Evolutionary conservation across 2,329 filamentous ascomycete genomes (phyloP), one percentile per base, ranked within the genome.

Genomic region (Knoxdaviesia proteae): DNA sequence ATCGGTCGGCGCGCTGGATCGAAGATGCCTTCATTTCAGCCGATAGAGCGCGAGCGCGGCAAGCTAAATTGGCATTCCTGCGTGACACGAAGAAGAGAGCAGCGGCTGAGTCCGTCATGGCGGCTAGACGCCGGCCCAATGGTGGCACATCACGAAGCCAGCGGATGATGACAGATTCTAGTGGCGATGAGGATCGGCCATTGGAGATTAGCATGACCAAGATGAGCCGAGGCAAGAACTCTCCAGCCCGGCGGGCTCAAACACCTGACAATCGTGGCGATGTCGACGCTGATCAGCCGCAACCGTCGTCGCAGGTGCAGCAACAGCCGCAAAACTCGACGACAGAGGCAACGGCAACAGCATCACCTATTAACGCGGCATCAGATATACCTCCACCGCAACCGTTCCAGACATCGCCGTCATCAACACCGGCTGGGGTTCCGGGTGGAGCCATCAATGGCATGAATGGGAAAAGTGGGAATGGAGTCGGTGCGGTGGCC

Each of bases 1-100:
- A 80, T 49, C 72, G 80, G 34, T 83, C 81, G 48, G 79, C 76
- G 0, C 62, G 67, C 10, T 96, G 88, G 88, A 86, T 94, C 50
- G 69, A 78, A 39, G 77, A 86, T 32, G 68, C 86, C 0, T 88
- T 94, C 41, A 60, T 60, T 44, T 64, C 58, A 34, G 72, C 64
- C 3, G 65, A 70, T 20, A 39, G 59, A 53, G 42, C 58, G 56
- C 31, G 59, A 55, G 36, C 50, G 54, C 49, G 57, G 20, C 20
- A 20, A 20, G 20, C 20, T 20, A 20, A 20, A 20, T 20, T 20
- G 20, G 20, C 20, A 42, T 36, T 40, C 39, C 43, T 39, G 40
- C 43, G 51, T 56, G 40, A 63, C 69, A 35, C 11, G 20, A 40
- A 8, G 36, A 43, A 9, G 42, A 36, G 3, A n/a, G 35, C 42